These are phyloP conservation scores for Fragaria vesca DNA, from an alignment of 306 rosid species.

Conservation along the genomic window DNA sequence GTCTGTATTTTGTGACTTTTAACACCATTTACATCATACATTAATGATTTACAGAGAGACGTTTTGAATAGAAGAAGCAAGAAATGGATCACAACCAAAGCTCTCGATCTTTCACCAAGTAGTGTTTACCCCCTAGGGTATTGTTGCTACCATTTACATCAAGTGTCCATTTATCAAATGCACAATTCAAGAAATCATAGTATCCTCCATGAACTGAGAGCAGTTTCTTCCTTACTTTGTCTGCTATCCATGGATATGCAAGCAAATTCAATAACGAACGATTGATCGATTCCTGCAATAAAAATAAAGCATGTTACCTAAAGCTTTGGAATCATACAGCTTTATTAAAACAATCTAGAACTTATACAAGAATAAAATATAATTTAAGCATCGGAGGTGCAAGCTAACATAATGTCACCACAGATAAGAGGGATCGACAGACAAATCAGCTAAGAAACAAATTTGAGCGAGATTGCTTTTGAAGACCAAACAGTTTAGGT, in stretches of 20 bases:
- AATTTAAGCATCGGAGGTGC: background rate
- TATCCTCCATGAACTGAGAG: conserved; percentile 75
- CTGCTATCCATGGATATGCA: conserved; percentile 85
- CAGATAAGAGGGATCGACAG: background rate
- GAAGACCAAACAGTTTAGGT: background rate
- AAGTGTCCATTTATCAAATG: conserved; percentile 91
- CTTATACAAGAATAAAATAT: background rate
- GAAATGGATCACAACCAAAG: conserved; percentile 48
- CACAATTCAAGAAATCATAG: conserved; percentile 68
- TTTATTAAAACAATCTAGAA: too few relatives aligned
- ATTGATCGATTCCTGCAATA: conserved; percentile 72
- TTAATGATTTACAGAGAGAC: background rate
- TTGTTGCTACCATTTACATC: conserved; percentile 38
- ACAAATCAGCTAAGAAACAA: background rate
- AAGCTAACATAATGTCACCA: background rate
- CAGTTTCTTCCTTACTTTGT: conserved; percentile 48
- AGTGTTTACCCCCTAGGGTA: conserved; percentile 16
- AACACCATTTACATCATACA: background rate
- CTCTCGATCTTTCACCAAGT: conserved; percentile 46
- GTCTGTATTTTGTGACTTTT: background rate
- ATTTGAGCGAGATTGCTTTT: background rate
- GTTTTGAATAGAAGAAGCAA: background rate
- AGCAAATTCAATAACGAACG: conserved; percentile 69
- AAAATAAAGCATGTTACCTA: background rate
- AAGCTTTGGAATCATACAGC: too few relatives aligned